Percentiles rank a stretch among this genome's conserved stretches.
Evolutionary conservation across 2,329 filamentous ascomycete species (phyloP).

Genomic region (Ilyonectria sp.): DNA sequence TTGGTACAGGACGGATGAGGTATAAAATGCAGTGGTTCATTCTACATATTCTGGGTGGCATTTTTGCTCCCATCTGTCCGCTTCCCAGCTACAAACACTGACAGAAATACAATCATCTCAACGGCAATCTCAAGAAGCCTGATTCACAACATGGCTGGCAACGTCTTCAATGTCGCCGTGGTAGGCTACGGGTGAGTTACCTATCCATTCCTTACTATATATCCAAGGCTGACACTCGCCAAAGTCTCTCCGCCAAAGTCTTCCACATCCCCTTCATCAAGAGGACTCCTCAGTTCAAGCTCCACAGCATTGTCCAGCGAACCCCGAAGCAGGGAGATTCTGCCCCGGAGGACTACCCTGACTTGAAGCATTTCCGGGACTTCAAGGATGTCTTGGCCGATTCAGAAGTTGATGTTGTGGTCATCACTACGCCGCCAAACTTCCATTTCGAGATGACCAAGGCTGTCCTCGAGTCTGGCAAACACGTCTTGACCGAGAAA

Average conservation of each 20-base stretch:
- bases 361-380: slow-evolving; percentile 74
- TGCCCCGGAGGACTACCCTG: slow-evolving; percentile 77
- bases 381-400: slow-evolving; percentile 76
- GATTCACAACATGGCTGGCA: slow-evolving; percentile 50
- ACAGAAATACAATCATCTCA: neutral
- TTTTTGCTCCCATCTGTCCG: too few relatives aligned
- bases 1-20: too few relatives aligned
- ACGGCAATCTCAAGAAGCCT: neutral
- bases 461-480: slow-evolving; percentile 76
- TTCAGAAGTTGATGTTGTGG: slow-evolving; percentile 75
- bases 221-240: slow-evolving; percentile 33
- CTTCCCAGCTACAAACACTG: neutral
- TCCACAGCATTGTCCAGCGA: slow-evolving; percentile 84
- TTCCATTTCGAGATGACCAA: slow-evolving; percentile 78
- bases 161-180: slow-evolving; percentile 66
- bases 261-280: slow-evolving; percentile 88
- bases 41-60: too few relatives aligned
- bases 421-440: slow-evolving; percentile 80
- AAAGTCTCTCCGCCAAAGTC: slow-evolving; percentile 77
- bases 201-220: slow-evolving; percentile 11
- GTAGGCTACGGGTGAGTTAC: slow-evolving; percentile 65
- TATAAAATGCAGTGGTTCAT: too few relatives aligned
- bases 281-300: slow-evolving; percentile 73
- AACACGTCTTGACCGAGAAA: slow-evolving; percentile 87
- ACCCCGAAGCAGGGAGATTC: slow-evolving; percentile 75